Conservation (phyloP, 768 basidiomycete species). For the Exidia glandulosa region DNA sequence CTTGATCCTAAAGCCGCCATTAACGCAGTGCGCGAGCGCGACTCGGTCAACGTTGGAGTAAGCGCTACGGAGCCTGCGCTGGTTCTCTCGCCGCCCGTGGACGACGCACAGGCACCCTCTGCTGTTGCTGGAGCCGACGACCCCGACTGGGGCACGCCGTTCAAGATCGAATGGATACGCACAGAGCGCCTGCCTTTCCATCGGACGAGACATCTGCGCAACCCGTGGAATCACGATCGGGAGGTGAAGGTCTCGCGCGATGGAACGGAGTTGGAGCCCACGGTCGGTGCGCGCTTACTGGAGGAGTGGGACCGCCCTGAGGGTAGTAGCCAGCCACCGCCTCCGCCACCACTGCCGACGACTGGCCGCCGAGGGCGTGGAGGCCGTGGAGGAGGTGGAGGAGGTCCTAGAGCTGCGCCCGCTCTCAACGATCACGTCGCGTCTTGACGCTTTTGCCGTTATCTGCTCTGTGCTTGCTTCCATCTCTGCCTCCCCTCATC, state of each 20-base stretch:
- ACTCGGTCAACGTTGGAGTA: too few relatives aligned
- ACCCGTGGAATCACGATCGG: conserved; percentile 85
- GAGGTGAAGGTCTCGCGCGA: conserved; percentile 78
- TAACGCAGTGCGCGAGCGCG: not conserved
- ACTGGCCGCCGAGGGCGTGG: not conserved
- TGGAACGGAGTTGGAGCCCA: conserved; percentile 86
- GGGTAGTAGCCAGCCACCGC: too few relatives aligned
- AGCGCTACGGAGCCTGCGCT: not conserved
- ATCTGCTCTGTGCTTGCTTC: not conserved
- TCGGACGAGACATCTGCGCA: conserved; percentile 68
- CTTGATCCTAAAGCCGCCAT: not conserved
- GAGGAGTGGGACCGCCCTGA: conserved; percentile 47
- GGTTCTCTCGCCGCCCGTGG: not conserved
- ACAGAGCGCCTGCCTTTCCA: conserved; percentile 63
- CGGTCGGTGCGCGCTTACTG: conserved; percentile 52
- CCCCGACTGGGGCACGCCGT: conserved; percentile 61
- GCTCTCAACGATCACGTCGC: too few relatives aligned
- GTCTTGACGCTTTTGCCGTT: not conserved
- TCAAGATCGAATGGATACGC: conserved; percentile 75
- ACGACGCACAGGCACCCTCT: not conserved
- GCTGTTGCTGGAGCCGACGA: conserved; percentile 11
- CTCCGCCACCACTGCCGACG: conserved; percentile 13
- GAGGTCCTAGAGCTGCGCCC: too few relatives aligned
- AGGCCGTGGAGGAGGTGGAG: not conserved
- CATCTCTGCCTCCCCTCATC: not conserved